Evolutionary conservation across 139 green algal genomes (phyloP).

Genomic region (Choricystis sp.): DNA sequence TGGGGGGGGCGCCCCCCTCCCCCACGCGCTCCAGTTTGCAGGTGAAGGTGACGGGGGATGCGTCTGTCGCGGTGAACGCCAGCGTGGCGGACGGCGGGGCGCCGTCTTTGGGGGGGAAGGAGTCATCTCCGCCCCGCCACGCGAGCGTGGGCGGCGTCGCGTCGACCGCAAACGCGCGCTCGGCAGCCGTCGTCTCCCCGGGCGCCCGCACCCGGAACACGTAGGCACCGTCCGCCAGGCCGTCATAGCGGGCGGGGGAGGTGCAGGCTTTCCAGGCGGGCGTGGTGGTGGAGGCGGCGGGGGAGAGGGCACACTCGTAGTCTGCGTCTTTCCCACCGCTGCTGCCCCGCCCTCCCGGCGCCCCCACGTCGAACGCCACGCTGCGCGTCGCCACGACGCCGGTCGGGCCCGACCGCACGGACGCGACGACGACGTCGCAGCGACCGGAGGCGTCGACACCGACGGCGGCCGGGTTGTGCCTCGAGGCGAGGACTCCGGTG

Average conservation of each 20-base stretch:
- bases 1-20: background rate
- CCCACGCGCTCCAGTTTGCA: conserved; percentile 15
- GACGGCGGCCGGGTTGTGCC: background rate
- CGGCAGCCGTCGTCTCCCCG: conserved; percentile 1
- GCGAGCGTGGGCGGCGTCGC: conserved; percentile 12
- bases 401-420: background rate
- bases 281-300: background rate
- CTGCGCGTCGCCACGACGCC: background rate
- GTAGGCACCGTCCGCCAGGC: conserved; percentile 24
- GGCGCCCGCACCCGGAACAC: conserved; percentile 29
- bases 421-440: background rate
- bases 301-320: background rate
- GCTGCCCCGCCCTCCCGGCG: background rate
- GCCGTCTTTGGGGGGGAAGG: background rate
- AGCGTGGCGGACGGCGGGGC: conserved; percentile 8
- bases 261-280: conserved; percentile 17
- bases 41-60: conserved; percentile 19
- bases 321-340: background rate
- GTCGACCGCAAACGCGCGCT: conserved; percentile 19
- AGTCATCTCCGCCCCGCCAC: background rate
- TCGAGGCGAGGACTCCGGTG: conserved; percentile 10
- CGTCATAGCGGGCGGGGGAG: conserved; percentile 14
- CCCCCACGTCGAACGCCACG: conserved; percentile 1
- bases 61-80: conserved; percentile 18
- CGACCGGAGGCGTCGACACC: conserved; percentile 6